Base-by-base conservation (phyloP, 2,329 filamentous ascomycete species). In the Blastomyces percursus region DNA sequence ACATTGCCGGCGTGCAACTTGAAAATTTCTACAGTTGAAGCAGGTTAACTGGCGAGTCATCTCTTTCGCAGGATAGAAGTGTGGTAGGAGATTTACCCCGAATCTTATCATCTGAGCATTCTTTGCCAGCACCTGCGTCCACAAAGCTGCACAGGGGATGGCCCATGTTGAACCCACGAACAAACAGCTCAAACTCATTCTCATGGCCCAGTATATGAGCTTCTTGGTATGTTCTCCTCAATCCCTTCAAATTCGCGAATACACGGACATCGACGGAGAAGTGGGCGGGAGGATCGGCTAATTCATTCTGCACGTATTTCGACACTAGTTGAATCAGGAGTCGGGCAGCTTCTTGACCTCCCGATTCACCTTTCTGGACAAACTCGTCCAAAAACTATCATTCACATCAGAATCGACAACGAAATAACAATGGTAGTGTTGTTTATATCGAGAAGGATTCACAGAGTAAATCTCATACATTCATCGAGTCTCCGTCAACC, bases 121-220 rank as follows among this genome's bases (percentile, higher is more conserved):
- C 76, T 61, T 78, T 78, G 11, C 76, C 76, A 61, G 74, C 71
- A 6, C 76, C 77, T 11, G 74, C 76, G 68, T 78, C 75, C 30
- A 78, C 70, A 62, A 74, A 77, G 48, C 78, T 75, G 64, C 73
- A 77, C 24, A 74, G 61, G 1, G 68, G 60, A 57, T 73, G 65
- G 27, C 70, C 72, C 66, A 74, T 77, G 60, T 78, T 78, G 68
- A 79, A 78, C 0, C 76, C 77, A 21, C 73, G 74, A 16, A 77
- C 70, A 63, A 78, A 79, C 1, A 69, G 66, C 27, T 67, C 62
- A 48, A 79, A 66, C 0, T 65, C 64, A 7, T 65, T 64, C 3
- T 66, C 55, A 11, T 70, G 63, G 11, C 60, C 44, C 14, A 77
- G 48, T 9, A 75, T 67, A 1, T 65, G 65, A 11, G 63, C 63